Conservation (phyloP, 139 green algal species). For the Asterochloris sp. region DNA sequence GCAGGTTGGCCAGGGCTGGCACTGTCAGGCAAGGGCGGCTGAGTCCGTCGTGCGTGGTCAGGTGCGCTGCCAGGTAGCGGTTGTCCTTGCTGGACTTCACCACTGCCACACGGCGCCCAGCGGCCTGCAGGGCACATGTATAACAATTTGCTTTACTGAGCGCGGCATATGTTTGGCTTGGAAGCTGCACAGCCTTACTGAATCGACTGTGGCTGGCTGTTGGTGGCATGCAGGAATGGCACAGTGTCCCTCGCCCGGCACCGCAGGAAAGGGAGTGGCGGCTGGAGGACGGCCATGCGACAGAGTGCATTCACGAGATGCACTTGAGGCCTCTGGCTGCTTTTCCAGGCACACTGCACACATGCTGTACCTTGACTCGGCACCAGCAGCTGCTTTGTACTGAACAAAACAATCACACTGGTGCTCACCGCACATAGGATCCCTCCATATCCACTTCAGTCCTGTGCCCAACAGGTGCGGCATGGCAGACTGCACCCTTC, state of each 20-base stretch:
- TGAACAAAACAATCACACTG: background rate
- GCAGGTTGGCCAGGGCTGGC: background rate
- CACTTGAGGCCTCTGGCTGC: background rate
- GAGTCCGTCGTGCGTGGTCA: conserved; percentile 40
- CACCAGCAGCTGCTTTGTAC: background rate
- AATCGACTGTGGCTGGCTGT: too few species aligned
- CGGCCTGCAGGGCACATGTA: conserved; percentile 9
- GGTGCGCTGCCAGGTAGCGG: conserved; percentile 38
- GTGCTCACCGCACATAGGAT: background rate
- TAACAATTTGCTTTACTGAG: background rate
- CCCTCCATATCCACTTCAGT: background rate
- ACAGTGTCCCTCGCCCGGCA: too few species aligned
- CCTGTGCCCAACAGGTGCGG: background rate
- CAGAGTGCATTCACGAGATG: background rate
- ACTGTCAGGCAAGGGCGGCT: conserved; percentile 5
- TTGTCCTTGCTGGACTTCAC: conserved; percentile 65
- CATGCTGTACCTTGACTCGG: background rate
- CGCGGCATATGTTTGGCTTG: too few species aligned
- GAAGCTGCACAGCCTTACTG: too few species aligned
- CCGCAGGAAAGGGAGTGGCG: too few species aligned
- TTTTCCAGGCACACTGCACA: background rate
- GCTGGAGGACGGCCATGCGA: background rate
- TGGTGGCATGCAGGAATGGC: too few species aligned
- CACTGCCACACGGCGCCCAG: conserved; percentile 39
- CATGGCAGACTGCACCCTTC: background rate